Evolutionary conservation across 176 grass and related monocot species (phyloP).

Genomic region (Canna indica): DNA sequence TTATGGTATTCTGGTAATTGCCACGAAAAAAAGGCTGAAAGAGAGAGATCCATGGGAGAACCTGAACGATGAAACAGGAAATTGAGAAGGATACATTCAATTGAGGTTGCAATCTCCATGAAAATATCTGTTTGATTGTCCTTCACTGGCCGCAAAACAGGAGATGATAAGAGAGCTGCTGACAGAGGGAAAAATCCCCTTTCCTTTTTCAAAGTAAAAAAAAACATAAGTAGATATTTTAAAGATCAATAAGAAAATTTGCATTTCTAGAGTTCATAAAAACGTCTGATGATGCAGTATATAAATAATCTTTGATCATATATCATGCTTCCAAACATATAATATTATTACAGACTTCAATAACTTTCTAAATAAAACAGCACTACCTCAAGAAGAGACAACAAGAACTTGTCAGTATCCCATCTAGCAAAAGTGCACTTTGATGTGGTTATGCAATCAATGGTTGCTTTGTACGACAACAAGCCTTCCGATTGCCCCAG

Average conservation of each 20-base stretch:
- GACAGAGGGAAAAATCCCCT: constrained; percentile 71
- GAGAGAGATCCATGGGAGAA: constrained; percentile 18
- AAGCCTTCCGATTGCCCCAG: constrained; percentile 52
- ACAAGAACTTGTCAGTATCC: constrained; percentile 63
- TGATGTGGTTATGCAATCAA: constrained; percentile 54
- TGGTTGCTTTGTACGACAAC: constrained; percentile 63
- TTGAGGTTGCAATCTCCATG: constrained; percentile 60
- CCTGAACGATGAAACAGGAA: constrained; percentile 92
- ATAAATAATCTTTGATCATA: background rate
- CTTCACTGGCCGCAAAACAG: constrained; percentile 38
- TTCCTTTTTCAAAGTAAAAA: constrained; percentile 48
- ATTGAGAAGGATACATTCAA: constrained; percentile 72
- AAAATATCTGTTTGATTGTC: constrained; percentile 46
- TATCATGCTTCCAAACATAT: background rate
- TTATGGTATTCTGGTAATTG: constrained; percentile 6
- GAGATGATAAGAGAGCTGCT: constrained; percentile 74
- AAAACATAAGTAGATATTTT: constrained; percentile 4
- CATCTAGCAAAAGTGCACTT: constrained; percentile 69
- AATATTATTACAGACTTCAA: background rate
- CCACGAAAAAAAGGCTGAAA: constrained; percentile 16
- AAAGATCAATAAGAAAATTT: background rate
- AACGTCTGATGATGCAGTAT: background rate
- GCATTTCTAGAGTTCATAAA: constrained; percentile 4
- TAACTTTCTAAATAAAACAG: background rate
- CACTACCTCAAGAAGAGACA: constrained; percentile 86